Percentiles rank a stretch among this genome's conserved stretches.
These are phyloP conservation scores for Mycena capillaripes DNA, from an alignment of 768 basidiomycete species.

Conservation along the genomic window DNA sequence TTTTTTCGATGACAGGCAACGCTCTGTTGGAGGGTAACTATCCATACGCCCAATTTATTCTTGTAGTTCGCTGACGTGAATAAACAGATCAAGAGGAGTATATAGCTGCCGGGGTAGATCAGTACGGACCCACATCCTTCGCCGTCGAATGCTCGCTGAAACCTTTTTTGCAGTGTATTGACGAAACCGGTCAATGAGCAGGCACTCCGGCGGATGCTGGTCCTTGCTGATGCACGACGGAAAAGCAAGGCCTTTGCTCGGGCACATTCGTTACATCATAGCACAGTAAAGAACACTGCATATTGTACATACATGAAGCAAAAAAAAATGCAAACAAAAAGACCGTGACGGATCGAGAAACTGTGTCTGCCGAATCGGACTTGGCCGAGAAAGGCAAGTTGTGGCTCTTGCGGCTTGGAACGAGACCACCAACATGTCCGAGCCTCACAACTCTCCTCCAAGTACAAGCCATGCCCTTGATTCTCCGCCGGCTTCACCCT, in stretches of 20 bases:
- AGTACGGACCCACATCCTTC: slow-evolving; percentile 57
- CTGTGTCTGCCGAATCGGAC: slow-evolving; percentile 3
- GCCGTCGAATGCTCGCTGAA: slow-evolving; percentile 21
- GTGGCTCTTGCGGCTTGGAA: slow-evolving; percentile 21
- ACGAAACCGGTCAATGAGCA: slow-evolving; percentile 86
- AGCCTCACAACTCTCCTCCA: background rate
- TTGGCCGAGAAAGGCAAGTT: slow-evolving; percentile 26
- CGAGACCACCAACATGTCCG: slow-evolving; percentile 27
- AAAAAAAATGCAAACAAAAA: background rate
- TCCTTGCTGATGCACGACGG: slow-evolving; percentile 61
- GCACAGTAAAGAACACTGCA: slow-evolving; percentile 7
- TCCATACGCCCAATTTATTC: slow-evolving; percentile 12
- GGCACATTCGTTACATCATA: slow-evolving; percentile 11
- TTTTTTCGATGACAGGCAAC: slow-evolving; percentile 63
- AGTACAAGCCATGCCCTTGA: slow-evolving; percentile 15
- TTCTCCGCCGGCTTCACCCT: slow-evolving; percentile 56
- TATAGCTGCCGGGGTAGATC: slow-evolving; percentile 80
- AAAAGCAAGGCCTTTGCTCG: slow-evolving; percentile 43
- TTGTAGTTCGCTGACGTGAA: too few relatives aligned
- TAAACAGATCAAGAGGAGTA: slow-evolving; percentile 88
- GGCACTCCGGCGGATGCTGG: slow-evolving; percentile 60
- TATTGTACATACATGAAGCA: background rate
- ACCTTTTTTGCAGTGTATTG: slow-evolving; percentile 63
- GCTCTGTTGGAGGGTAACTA: slow-evolving; percentile 63
- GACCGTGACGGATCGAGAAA: background rate